Conservation (phyloP, 2,329 filamentous ascomycete genomes). For the Leptodontidium sp. region DNA sequence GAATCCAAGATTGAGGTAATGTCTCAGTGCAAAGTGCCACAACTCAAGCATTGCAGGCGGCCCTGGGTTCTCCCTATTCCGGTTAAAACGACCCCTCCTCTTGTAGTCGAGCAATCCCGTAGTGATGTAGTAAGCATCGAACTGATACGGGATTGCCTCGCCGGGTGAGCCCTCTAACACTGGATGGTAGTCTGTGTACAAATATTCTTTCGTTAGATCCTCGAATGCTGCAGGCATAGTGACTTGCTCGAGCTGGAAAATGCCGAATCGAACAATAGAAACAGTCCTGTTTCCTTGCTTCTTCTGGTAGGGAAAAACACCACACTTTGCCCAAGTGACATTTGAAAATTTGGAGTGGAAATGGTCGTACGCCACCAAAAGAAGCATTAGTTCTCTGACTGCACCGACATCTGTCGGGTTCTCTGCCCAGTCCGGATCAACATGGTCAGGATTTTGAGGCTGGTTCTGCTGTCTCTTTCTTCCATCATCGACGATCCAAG, state of each 20-base stretch:
- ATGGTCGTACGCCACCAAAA: constrained; percentile 34
- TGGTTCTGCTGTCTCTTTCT: constrained; percentile 25
- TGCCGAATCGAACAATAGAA: constrained; percentile 33
- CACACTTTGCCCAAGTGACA: neutral
- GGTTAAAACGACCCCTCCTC: constrained; percentile 3
- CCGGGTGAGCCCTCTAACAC: constrained; percentile 26
- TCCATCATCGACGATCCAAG: constrained; percentile 36
- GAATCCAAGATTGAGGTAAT: constrained; percentile 31
- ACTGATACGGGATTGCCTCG: constrained; percentile 26
- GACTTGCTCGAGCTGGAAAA: constrained; percentile 34
- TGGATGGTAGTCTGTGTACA: constrained; percentile 27
- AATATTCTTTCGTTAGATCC: constrained; percentile 23
- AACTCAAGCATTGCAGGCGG: constrained; percentile 33
- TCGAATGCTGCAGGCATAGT: constrained; percentile 30
- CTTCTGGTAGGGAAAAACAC: constrained; percentile 6
- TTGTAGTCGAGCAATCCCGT: constrained; percentile 9
- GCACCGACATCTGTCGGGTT: constrained; percentile 27
- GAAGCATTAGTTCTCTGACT: constrained; percentile 35
- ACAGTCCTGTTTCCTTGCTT: constrained; percentile 29
- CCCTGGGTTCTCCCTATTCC: constrained; percentile 25
- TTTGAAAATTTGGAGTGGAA: constrained; percentile 29
- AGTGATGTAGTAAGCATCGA: constrained; percentile 18
- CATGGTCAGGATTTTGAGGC: constrained; percentile 18
- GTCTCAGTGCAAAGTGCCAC: constrained; percentile 31
- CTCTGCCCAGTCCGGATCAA: constrained; percentile 24